Conservation (phyloP, 2,329 filamentous ascomycete species). For the Fusarium secorum region DNA sequence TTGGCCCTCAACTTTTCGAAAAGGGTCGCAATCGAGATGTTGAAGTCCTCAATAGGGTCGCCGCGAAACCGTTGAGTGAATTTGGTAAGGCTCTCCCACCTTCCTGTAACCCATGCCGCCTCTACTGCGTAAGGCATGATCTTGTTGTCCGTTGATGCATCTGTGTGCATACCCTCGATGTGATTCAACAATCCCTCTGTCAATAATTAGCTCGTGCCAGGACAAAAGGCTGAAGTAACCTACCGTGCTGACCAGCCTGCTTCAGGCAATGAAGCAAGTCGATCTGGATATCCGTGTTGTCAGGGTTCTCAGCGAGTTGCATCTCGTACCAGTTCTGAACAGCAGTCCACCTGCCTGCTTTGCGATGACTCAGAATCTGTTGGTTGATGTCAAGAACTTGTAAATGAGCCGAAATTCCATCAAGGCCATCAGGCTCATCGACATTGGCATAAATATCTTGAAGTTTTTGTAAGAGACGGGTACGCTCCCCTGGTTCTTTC, state of each 20-base stretch:
- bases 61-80: conserved; percentile 67
- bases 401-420: conserved; percentile 89
- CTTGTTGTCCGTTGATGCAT: conserved; percentile 61
- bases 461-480: conserved; percentile 76
- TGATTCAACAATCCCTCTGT: conserved; percentile 86
- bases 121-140: conserved; percentile 87
- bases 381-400: conserved; percentile 90
- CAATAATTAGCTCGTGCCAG: conserved; percentile 31
- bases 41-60: conserved; percentile 70
- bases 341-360: conserved; percentile 90
- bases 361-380: conserved; percentile 90
- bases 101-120: conserved; percentile 87
- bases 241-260: conserved; percentile 94
- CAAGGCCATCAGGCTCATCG: conserved; percentile 95
- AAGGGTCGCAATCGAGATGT: conserved; percentile 74
- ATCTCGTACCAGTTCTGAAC: conserved; percentile 99
- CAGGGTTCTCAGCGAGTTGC: conserved; percentile 79
- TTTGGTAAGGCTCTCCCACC: conserved; percentile 77
- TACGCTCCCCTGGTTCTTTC: conserved; percentile 60
- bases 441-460: conserved; percentile 97
- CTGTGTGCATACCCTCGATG: conserved; percentile 75
- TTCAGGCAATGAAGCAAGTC: conserved; percentile 88
- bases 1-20: conserved; percentile 67
- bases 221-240: conserved; percentile 51
- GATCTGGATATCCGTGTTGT: conserved; percentile 78